Evolutionary conservation across 1,284 basidiomycete species (phyloP), one percentile per base, ranked within the genome.

Genomic region (Malassezia slooffiae): DNA sequence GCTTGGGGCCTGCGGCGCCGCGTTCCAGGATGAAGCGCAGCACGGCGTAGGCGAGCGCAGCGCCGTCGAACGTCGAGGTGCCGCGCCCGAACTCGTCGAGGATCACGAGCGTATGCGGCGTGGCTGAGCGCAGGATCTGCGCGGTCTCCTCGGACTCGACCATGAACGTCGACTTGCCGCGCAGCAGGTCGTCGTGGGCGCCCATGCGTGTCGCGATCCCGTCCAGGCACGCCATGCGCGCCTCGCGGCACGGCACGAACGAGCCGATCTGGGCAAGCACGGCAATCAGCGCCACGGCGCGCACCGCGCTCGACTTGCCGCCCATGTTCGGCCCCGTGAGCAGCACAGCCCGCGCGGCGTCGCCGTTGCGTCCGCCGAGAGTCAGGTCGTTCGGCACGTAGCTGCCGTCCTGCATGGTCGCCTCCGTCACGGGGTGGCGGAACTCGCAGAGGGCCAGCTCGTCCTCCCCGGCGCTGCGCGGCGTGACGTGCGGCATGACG

Each of bases 131-230:
- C 13, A 96, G 71, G 44, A 96, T 90, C 54, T 93, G 85, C 57
- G 82, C 83, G 0, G 90, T 95, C 70, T 96, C 90, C 7, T 81
- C 76, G 74, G 96, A 82, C 71, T 97, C 91, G 1, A 93, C 84
- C 87, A 93, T 89, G 62, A 90, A 91, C 10, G 89, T 95, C 1
- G 84, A 87, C 17, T 85, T 79, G 0, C 86, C 86, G 26, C 81
- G 75, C 2, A 80, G 77, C 24, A 95, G 71, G 52, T 90, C 84
- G 63, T 95, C 90, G 5, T 80, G 82, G 0, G 89, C 89, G 4
- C 71, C 71, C 86, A 88, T 86, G 38, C 87, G 75, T 1, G 87
- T 90, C 16, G 85, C 75, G 11, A 96, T 79, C 0, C 81, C 80
- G 64, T 96, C 90, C 42, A 88, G 75, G 34, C 89, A 72, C 5